phyloP scores from a whole-genome alignment of 1,284 basidiomycete genomes.

The Clitocybe nebularis region DNA sequence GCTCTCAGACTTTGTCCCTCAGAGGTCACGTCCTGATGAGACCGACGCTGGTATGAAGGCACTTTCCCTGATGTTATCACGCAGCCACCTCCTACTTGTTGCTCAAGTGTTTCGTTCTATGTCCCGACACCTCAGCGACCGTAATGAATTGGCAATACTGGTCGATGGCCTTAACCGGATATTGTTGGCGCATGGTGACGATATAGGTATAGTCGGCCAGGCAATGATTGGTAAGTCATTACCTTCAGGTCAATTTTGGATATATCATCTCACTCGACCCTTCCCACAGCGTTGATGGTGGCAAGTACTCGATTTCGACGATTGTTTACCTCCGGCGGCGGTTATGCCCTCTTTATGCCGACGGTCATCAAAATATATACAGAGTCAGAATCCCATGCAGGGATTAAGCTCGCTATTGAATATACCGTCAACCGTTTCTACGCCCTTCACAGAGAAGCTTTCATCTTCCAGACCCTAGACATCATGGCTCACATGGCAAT shows the following conservation, averaged over 20 bases:
- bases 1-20: conserved; percentile 39
- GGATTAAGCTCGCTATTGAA: conserved; percentile 66
- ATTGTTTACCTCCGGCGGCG: conserved; percentile 67
- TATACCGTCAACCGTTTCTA: conserved; percentile 73
- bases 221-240: conserved; percentile 57
- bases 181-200: conserved; percentile 61
- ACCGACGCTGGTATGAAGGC: conserved; percentile 11
- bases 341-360: conserved; percentile 71
- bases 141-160: conserved; percentile 65
- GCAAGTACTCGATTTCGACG: conserved; percentile 77
- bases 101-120: conserved; percentile 69
- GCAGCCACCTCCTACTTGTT: conserved; percentile 70
- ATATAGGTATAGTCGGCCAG: conserved; percentile 70
- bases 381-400: conserved; percentile 48
- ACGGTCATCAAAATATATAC: conserved; percentile 65
- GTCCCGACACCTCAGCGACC: conserved; percentile 74
- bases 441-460: conserved; percentile 70
- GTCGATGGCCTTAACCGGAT: conserved; percentile 70
- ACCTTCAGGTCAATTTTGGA: not conserved
- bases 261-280: conserved; percentile 3
- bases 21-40: conserved; percentile 13
- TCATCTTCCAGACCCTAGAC: conserved; percentile 73
- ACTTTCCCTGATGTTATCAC: conserved; percentile 58
- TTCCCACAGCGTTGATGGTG: conserved; percentile 51
- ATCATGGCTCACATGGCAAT: conserved; percentile 53